Conservation (phyloP, 2,329 filamentous ascomycete species). For the Scleromitrula shiraiana region DNA sequence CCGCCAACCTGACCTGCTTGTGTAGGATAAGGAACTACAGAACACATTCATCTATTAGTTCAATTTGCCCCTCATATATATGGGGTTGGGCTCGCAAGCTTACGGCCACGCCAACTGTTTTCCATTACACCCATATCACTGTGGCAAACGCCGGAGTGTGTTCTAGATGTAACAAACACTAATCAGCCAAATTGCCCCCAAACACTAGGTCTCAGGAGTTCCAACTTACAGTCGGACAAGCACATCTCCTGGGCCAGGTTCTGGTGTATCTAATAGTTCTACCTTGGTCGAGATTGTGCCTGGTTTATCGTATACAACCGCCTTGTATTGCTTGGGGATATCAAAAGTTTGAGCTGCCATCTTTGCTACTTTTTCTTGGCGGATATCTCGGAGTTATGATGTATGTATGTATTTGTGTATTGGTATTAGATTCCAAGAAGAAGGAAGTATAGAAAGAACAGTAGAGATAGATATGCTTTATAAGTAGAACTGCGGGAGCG, state of each 20-base stretch:
- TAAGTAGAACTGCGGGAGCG: too few species aligned
- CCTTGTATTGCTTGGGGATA: constrained; percentile 54
- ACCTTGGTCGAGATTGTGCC: constrained; percentile 58
- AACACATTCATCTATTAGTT: constrained; percentile 39
- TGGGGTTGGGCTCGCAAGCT: constrained; percentile 9
- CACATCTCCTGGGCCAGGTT: constrained; percentile 55
- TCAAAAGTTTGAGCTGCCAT: constrained; percentile 29
- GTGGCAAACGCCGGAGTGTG: constrained; percentile 59
- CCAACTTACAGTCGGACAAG: constrained; percentile 48
- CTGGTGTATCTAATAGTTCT: constrained; percentile 54
- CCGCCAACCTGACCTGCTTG: constrained; percentile 57
- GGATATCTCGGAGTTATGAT: too few species aligned
- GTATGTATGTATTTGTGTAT: too few species aligned
- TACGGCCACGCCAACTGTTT: constrained; percentile 31
- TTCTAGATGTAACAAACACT: constrained; percentile 30
- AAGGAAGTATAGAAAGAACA: too few species aligned
- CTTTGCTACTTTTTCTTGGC: constrained; percentile 10
- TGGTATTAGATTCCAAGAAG: too few species aligned
- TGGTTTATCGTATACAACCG: constrained; percentile 56
- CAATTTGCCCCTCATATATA: constrained; percentile 1
- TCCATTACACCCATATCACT: constrained; percentile 52
- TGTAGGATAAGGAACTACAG: constrained; percentile 47
- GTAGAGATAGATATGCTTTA: too few species aligned
- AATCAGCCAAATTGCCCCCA: constrained; percentile 5
- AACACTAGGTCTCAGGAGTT: background rate